Conservation (phyloP, 306 rosid genomes). For the Alnus glutinosa region DNA sequence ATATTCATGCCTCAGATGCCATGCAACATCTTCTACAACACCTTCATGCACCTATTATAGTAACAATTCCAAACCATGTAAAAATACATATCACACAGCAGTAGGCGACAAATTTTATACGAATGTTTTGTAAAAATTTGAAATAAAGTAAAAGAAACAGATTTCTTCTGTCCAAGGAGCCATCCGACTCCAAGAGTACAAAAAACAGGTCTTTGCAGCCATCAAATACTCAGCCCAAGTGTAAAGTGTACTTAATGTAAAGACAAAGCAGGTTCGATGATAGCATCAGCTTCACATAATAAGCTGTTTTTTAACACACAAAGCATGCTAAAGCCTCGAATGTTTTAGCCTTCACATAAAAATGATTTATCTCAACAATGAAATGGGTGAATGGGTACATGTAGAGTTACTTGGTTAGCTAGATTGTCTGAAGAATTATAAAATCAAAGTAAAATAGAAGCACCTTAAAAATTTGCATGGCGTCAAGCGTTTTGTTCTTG, state of each 20-base stretch:
- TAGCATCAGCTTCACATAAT: background rate
- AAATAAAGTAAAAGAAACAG: background rate
- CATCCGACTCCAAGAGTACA: background rate
- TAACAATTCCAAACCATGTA: slow-evolving; percentile 10
- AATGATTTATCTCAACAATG: background rate
- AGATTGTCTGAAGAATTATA: background rate
- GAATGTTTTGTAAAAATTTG: background rate
- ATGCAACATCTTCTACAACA: slow-evolving; percentile 96
- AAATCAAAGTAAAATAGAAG: background rate
- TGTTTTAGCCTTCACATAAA: background rate
- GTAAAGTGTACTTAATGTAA: background rate
- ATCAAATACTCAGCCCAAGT: background rate
- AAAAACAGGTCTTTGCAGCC: background rate
- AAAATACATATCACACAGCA: background rate
- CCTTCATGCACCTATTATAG: slow-evolving; percentile 80
- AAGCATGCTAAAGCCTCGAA: background rate
- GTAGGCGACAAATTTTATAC: background rate
- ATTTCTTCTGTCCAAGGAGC: background rate
- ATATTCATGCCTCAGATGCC: slow-evolving; percentile 99
- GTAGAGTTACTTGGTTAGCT: background rate
- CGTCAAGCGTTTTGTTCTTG: slow-evolving; percentile 76
- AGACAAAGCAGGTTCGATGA: background rate
- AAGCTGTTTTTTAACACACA: background rate
- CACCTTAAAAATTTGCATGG: slow-evolving; percentile 88
- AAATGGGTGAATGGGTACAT: background rate